Conservation (phyloP, 1,139 yeast genomes). For the Kurtzmaniella natalensis region DNA sequence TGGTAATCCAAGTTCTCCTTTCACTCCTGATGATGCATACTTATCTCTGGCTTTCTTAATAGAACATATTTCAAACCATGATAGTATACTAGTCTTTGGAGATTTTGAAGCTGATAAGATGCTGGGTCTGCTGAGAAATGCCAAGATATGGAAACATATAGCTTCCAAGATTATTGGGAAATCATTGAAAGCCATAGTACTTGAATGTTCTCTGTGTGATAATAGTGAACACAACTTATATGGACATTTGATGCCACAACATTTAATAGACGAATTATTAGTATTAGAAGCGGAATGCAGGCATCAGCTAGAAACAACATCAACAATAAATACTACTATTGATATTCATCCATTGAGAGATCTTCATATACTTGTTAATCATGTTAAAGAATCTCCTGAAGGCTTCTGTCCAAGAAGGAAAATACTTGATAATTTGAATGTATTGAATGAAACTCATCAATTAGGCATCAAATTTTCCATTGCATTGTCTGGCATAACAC, state of each 20-base stretch:
- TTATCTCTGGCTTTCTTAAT: constrained; percentile 50
- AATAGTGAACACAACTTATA: constrained; percentile 42
- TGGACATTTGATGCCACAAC: constrained; percentile 76
- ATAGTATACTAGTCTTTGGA: constrained; percentile 60
- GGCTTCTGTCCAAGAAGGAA: constrained; percentile 40
- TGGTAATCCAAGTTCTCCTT: background rate
- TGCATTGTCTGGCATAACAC: constrained; percentile 49
- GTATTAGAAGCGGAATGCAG: constrained; percentile 23
- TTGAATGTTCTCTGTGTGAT: constrained; percentile 71
- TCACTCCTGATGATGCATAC: constrained; percentile 14
- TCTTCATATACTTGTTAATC: constrained; percentile 60
- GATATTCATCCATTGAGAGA: constrained; percentile 31
- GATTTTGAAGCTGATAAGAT: constrained; percentile 70
- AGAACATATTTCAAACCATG: constrained; percentile 19
- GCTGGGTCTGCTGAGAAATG: constrained; percentile 40
- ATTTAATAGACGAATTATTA: constrained; percentile 54
- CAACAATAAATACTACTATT: constrained; percentile 9
- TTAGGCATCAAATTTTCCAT: constrained; percentile 46
- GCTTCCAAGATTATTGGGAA: constrained; percentile 39
- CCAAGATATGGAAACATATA: constrained; percentile 52
- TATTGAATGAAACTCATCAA: constrained; percentile 28
- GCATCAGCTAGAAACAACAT: no score
- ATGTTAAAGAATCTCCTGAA: constrained; percentile 45
- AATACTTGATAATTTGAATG: constrained; percentile 45
- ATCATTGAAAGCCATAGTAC: constrained; percentile 49